Evolutionary conservation across 768 basidiomycete genomes (phyloP).

Genomic region (Podaxis rugospora): DNA sequence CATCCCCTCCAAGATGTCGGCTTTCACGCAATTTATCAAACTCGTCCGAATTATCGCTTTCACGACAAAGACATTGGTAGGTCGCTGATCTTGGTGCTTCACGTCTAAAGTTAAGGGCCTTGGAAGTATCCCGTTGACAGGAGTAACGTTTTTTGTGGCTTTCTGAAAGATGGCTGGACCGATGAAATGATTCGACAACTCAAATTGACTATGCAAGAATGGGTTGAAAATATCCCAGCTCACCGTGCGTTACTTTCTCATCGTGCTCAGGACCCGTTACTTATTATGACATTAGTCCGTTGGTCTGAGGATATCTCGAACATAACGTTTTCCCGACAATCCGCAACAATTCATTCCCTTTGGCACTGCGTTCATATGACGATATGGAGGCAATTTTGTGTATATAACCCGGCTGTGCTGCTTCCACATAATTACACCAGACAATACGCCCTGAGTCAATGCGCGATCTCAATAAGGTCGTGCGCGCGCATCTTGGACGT

Average conservation of each 20-base stretch:
- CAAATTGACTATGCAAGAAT: conserved; percentile 66
- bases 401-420: not conserved
- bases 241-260: conserved; percentile 42
- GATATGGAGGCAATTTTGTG: conserved; percentile 35
- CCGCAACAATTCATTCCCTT: conserved; percentile 49
- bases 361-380: conserved; percentile 38
- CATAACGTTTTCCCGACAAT: conserved; percentile 47
- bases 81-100: conserved; percentile 16
- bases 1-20: conserved; percentile 51
- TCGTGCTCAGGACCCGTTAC: not conserved
- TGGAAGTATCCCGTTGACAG: conserved; percentile 70
- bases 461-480: conserved; percentile 41
- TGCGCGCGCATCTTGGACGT: conserved; percentile 56
- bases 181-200: conserved; percentile 62
- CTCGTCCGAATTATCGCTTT: conserved; percentile 69
- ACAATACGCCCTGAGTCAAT: not conserved
- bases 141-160: conserved; percentile 48
- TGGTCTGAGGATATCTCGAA: conserved; percentile 55
- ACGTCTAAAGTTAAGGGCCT: not conserved
- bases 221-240: conserved; percentile 65
- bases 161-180: conserved; percentile 48
- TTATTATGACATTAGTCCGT: conserved; percentile 14
- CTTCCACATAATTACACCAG: not conserved
- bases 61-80: conserved; percentile 63
- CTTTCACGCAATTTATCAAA: conserved; percentile 62